These are phyloP conservation scores for Acanthochlamys bracteata DNA, from an alignment of 106 monocot species.

Conservation along the genomic window DNA sequence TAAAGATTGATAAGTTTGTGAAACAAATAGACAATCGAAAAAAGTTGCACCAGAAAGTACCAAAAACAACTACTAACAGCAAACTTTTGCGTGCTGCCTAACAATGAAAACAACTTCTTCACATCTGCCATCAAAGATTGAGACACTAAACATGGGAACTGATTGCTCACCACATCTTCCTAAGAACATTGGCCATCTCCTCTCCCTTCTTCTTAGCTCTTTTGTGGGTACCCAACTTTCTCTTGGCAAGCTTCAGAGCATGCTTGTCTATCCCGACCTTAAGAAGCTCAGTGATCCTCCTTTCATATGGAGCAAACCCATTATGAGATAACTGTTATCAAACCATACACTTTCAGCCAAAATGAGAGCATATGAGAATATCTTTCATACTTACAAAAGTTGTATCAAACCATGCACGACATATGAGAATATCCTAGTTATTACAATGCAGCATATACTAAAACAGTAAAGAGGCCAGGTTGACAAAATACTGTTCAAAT, in stretches of 20 bases:
- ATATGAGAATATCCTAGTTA: too few species aligned
- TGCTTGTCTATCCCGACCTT: constrained; percentile 5
- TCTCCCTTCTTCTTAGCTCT: constrained; percentile 35
- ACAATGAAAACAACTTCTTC: neutral
- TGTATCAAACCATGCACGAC: too few species aligned
- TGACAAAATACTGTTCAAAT: too few species aligned
- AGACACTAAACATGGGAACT: neutral
- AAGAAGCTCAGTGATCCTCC: constrained; percentile 7
- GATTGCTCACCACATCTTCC: constrained; percentile 26
- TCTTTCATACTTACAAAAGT: too few species aligned
- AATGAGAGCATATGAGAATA: too few species aligned
- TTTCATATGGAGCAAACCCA: constrained; percentile 7
- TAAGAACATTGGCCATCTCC: constrained; percentile 37
- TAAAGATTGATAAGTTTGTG: neutral
- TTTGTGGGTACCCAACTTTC: constrained; percentile 32
- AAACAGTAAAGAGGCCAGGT: too few species aligned
- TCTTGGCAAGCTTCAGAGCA: constrained; percentile 31
- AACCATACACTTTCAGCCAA: too few species aligned
- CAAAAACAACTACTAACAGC: too few species aligned
- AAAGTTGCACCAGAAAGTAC: neutral
- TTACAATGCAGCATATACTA: too few species aligned
- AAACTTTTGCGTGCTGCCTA: neutral
- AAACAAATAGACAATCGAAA: neutral
- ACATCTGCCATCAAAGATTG: neutral
- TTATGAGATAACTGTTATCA: too few species aligned